Conservation (phyloP, 768 basidiomycete genomes). For the Termitomyces sp. region DNA sequence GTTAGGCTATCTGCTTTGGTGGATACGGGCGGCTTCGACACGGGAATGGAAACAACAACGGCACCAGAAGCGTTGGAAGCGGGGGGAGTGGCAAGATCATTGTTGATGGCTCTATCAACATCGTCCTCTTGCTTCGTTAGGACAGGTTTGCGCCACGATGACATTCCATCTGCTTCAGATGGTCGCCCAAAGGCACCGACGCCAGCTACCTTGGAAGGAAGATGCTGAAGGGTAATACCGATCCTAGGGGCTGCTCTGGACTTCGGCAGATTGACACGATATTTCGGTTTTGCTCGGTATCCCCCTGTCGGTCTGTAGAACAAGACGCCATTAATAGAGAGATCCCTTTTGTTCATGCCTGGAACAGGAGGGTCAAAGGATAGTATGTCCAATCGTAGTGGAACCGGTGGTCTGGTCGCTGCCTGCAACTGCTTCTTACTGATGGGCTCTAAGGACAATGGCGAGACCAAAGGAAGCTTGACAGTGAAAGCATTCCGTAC, state of each 20-base stretch:
- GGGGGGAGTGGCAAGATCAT: slow-evolving; percentile 55
- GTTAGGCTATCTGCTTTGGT: slow-evolving; percentile 24
- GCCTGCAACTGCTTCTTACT: slow-evolving; percentile 41
- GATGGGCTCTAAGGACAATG: slow-evolving; percentile 34
- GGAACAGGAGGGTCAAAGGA: slow-evolving; percentile 70
- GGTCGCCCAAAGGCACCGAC: slow-evolving; percentile 38
- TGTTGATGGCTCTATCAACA: slow-evolving; percentile 13
- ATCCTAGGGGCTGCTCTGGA: slow-evolving; percentile 24
- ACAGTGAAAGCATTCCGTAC: slow-evolving; percentile 34
- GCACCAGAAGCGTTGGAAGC: slow-evolving; percentile 29
- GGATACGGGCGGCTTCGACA: slow-evolving; percentile 22
- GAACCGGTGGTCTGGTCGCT: slow-evolving; percentile 32
- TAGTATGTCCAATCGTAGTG: slow-evolving; percentile 56
- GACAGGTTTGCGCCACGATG: slow-evolving; percentile 40
- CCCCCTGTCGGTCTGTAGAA: slow-evolving; percentile 40
- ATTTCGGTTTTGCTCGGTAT: slow-evolving; percentile 34
- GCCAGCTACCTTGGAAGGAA: slow-evolving; percentile 19
- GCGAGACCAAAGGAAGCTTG: slow-evolving; percentile 41
- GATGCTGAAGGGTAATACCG: slow-evolving; percentile 21
- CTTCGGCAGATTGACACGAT: slow-evolving; percentile 37
- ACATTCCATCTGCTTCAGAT: slow-evolving; percentile 32
- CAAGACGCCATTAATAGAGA: slow-evolving; percentile 60
- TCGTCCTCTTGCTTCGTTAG: slow-evolving; percentile 15
- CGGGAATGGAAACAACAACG: slow-evolving; percentile 24
- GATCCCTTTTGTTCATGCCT: slow-evolving; percentile 55